Conservation (phyloP, 768 basidiomycete genomes). For the Auricularia sp. region DNA sequence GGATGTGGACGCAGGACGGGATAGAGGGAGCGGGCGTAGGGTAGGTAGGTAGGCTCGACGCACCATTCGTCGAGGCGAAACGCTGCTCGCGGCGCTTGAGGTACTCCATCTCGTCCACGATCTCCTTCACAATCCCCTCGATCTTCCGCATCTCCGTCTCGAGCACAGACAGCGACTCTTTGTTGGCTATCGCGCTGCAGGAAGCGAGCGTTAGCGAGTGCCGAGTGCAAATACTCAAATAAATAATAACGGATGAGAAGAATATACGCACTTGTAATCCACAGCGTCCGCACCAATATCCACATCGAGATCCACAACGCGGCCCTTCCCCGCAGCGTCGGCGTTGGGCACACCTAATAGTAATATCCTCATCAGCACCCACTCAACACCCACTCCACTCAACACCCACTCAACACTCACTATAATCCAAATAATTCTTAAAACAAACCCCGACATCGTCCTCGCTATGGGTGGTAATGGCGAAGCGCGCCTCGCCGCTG, state of each 20-base stretch:
- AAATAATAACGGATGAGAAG: background rate
- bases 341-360: constrained; percentile 35
- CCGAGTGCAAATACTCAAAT: background rate
- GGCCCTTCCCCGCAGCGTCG: constrained; percentile 39
- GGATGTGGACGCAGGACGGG: too few relatives aligned
- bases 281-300: constrained; percentile 98
- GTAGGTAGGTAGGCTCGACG: constrained; percentile 20
- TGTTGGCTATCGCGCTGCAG: constrained; percentile 90
- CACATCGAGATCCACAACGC: constrained; percentile 85
- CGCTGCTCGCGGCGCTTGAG: constrained; percentile 81
- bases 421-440: constrained; percentile 63
- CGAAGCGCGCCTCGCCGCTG: constrained; percentile 83
- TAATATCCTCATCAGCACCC: background rate
- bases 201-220: background rate
- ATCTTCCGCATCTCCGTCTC: constrained; percentile 99
- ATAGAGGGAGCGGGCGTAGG: too few relatives aligned
- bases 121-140: constrained; percentile 89
- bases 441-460: constrained; percentile 96
- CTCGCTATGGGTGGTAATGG: constrained; percentile 86
- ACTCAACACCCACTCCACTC: constrained; percentile 38
- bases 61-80: constrained; percentile 84
- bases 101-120: constrained; percentile 88
- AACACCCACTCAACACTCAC: constrained; percentile 36
- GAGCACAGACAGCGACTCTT: constrained; percentile 88
- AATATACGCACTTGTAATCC: constrained; percentile 84